phyloP scores from a whole-genome alignment of 192 early-diverging fungal genomes.

The Kickxella alabastrina region DNA sequence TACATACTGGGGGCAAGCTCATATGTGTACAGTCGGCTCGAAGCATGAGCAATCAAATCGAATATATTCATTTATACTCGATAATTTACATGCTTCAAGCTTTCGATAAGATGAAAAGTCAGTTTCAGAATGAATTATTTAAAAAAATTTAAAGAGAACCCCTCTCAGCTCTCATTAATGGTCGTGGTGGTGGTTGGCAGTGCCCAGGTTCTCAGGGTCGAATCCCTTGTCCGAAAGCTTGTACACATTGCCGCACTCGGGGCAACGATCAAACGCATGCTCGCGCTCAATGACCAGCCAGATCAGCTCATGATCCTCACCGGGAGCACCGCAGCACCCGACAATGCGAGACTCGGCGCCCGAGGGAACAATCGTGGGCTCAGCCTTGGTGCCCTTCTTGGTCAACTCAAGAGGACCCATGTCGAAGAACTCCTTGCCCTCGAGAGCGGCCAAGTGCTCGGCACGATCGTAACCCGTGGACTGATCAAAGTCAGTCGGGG shows the following conservation, averaged over 20 bases:
- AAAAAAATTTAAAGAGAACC: no score
- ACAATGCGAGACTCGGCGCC: slow-evolving; percentile 77
- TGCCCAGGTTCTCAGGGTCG: slow-evolving; percentile 22
- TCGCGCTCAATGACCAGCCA: slow-evolving; percentile 83
- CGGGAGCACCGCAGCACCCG: slow-evolving; percentile 92
- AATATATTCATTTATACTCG: no score
- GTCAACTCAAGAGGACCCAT: slow-evolving; percentile 72
- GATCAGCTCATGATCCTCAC: slow-evolving; percentile 86
- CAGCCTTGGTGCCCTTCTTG: slow-evolving; percentile 71
- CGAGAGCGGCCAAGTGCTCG: slow-evolving; percentile 79
- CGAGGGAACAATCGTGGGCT: slow-evolving; percentile 85
- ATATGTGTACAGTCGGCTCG: no score
- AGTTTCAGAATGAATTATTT: no score
- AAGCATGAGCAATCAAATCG: no score
- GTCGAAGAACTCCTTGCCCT: slow-evolving; percentile 88
- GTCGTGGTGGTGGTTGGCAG: slow-evolving; percentile 9
- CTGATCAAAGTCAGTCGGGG: slow-evolving; percentile 82
- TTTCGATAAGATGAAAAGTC: no score
- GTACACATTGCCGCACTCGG: slow-evolving; percentile 84
- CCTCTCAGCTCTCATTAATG: no score
- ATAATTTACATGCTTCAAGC: no score
- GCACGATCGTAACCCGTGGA: slow-evolving; percentile 86
- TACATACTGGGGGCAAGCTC: no score
- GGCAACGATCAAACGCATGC: slow-evolving; percentile 86
- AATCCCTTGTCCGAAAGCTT: slow-evolving; percentile 57